Conservation (phyloP, 2,329 filamentous ascomycete species). For the Dendrostoma leiphaemia region DNA sequence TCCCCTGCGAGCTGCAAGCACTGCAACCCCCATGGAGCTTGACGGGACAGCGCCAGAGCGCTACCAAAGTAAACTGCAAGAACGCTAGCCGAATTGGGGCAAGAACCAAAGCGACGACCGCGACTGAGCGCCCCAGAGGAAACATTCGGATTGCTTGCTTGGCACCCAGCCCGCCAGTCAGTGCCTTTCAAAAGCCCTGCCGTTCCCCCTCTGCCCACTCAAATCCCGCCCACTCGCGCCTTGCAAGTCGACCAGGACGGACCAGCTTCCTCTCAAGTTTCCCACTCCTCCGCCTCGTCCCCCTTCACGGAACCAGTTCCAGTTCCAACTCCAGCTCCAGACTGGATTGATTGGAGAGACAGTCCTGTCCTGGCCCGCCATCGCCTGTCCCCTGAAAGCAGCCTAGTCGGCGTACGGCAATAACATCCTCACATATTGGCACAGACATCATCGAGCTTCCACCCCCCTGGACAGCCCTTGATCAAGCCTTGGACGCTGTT, state of each 20-base stretch:
- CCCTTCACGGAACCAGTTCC: neutral
- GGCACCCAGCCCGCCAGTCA: neutral
- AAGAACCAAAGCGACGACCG: neutral
- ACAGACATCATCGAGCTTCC: conserved; percentile 11
- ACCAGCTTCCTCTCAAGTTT: conserved; percentile 1
- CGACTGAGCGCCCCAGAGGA: neutral
- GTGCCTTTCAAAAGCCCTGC: conserved; percentile 1
- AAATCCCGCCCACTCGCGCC: neutral
- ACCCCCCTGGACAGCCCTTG: neutral
- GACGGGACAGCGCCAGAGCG: neutral
- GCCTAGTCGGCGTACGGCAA: conserved; percentile 13
- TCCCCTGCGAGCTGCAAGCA: conserved; percentile 1
- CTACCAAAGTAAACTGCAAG: neutral
- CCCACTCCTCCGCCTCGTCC: neutral
- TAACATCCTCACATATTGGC: conserved; percentile 16
- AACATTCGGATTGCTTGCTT: neutral
- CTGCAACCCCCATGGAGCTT: neutral
- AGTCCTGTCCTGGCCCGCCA: neutral
- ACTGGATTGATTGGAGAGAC: neutral
- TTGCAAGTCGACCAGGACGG: neutral
- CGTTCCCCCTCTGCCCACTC: conserved; percentile 5
- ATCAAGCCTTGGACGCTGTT: neutral
- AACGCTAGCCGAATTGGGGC: neutral
- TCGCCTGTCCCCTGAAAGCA: conserved; percentile 3
- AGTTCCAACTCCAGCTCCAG: conserved; percentile 3